Conservation (phyloP, 139 green algal species). For the Chlorella sp. region DNA sequence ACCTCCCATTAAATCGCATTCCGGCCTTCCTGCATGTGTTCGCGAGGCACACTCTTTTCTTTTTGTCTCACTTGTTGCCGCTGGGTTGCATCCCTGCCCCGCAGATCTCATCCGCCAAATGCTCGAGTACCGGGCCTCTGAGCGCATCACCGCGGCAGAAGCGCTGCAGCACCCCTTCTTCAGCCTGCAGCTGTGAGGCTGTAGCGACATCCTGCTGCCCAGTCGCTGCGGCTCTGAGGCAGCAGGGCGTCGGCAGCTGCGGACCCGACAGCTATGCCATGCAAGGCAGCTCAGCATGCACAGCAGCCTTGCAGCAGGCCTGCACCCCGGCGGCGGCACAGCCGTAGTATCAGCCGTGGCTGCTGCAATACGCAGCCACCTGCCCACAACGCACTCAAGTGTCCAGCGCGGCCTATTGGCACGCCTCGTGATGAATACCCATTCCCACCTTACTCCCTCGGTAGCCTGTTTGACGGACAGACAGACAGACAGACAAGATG, state of each 20-base stretch:
- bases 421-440: background rate
- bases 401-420: background rate
- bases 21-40: no score
- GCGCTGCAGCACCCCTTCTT: conserved; percentile 91
- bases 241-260: background rate
- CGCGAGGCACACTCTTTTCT: no score
- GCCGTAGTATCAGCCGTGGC: background rate
- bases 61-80: no score
- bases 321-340: no score
- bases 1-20: no score
- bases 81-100: background rate
- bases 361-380: background rate
- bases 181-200: conserved; percentile 9
- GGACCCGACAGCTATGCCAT: no score
- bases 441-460: background rate
- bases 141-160: conserved; percentile 74
- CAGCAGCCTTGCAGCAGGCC: background rate
- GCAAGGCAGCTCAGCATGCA: background rate
- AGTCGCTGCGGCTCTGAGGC: background rate
- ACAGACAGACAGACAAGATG: no score
- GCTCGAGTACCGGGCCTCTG: conserved; percentile 72
- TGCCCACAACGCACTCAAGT: background rate
- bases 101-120: conserved; percentile 26
- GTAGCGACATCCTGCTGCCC: background rate
- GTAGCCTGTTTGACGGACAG: no score